These are phyloP conservation scores for Athelia psychrophila DNA, from an alignment of 1,284 basidiomycete species.

Conservation along the genomic window DNA sequence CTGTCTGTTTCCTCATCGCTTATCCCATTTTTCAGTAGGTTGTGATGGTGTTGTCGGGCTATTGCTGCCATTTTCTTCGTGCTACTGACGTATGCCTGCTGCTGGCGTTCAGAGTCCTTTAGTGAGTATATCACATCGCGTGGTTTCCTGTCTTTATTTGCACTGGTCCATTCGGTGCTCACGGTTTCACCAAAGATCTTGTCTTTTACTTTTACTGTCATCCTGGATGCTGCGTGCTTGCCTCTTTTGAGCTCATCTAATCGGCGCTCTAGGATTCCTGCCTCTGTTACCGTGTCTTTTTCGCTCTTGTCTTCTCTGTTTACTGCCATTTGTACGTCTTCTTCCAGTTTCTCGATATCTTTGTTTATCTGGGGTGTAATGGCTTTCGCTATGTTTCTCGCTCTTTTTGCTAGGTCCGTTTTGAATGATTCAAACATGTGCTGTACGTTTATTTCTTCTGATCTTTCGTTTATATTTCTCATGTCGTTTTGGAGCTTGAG, in stretches of 20 bases:
- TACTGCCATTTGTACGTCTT: background rate
- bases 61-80: conserved; percentile 13
- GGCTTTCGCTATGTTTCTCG: background rate
- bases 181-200: conserved; percentile 26
- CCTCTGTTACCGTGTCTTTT: background rate
- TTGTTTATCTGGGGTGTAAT: background rate
- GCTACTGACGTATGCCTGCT: background rate
- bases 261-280: background rate
- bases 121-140: conserved; percentile 21
- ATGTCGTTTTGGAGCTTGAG: background rate
- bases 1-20: background rate
- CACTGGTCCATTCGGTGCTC: conserved; percentile 26
- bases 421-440: background rate
- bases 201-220: conserved; percentile 11
- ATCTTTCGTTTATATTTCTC: conserved; percentile 1
- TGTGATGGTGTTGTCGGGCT: conserved; percentile 20
- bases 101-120: conserved; percentile 4
- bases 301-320: background rate
- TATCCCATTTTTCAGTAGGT: conserved; percentile 10
- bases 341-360: background rate
- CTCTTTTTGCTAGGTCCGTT: no score
- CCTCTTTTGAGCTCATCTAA: conserved; percentile 7
- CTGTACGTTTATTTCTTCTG: background rate
- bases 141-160: conserved; percentile 22
- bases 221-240: conserved; percentile 8